Percentiles rank a stretch among this genome's conserved stretches.
phyloP scores from a whole-genome alignment of 331 rosid genomes.

The Quercus phellos region DNA sequence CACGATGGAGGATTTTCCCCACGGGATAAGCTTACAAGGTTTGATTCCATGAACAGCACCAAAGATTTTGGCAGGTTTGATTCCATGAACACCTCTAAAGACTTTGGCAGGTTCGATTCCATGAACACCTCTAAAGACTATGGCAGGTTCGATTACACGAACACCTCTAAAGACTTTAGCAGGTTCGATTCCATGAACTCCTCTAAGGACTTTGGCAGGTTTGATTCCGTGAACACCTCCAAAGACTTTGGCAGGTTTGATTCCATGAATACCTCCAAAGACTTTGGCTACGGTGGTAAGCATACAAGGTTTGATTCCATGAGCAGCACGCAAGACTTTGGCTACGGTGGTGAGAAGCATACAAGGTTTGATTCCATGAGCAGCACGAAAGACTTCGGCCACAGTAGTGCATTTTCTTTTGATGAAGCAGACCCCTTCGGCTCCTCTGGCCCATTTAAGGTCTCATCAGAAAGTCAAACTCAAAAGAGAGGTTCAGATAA shows the following conservation, averaged over 20 bases:
- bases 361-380: slow-evolving; percentile 47
- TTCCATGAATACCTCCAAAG: slow-evolving; percentile 72
- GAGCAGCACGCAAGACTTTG: slow-evolving; percentile 51
- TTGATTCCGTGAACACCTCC: slow-evolving; percentile 69
- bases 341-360: slow-evolving; percentile 28
- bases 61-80: slow-evolving; percentile 22
- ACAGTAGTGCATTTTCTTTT: slow-evolving; percentile 54
- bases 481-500: slow-evolving; percentile 66
- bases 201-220: slow-evolving; percentile 24
- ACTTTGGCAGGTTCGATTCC: slow-evolving; percentile 6
- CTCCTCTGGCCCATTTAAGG: slow-evolving; percentile 82
- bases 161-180: too few relatives aligned
- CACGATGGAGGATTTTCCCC: slow-evolving; percentile 62
- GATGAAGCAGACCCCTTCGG: slow-evolving; percentile 91
- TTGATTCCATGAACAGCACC: slow-evolving; percentile 37
- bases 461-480: slow-evolving; percentile 59
- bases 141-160: neutral
- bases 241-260: slow-evolving; percentile 80
- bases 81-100: slow-evolving; percentile 5
- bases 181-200: too few relatives aligned
- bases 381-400: slow-evolving; percentile 67
- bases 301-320: slow-evolving; percentile 26
- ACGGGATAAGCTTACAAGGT: slow-evolving; percentile 20
- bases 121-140: slow-evolving; percentile 6
- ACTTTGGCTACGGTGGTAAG: slow-evolving; percentile 32